These are phyloP conservation scores for Nicotiana knightiana DNA, from an alignment of 257 asterid species.

Conservation along the genomic window DNA sequence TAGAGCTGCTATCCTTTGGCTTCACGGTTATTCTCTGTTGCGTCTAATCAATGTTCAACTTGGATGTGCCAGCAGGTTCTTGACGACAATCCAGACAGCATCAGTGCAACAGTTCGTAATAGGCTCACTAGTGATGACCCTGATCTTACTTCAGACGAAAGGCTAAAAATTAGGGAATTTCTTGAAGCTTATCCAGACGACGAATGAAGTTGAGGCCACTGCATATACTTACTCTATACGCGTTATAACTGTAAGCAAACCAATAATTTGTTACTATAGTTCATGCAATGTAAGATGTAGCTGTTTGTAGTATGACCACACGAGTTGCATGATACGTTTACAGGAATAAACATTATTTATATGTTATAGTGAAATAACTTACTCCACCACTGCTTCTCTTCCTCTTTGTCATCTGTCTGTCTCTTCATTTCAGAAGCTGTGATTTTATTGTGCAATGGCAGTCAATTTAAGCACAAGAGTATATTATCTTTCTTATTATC, in stretches of 20 bases:
- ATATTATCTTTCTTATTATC: too few species aligned
- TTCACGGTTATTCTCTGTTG: background rate
- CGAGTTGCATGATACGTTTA: background rate
- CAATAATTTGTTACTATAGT: background rate
- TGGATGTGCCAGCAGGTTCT: constrained; percentile 39
- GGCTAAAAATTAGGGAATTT: constrained; percentile 46
- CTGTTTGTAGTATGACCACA: background rate
- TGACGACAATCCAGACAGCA: constrained; percentile 37
- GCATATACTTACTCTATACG: background rate
- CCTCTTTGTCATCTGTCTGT: background rate
- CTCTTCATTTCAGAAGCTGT: background rate
- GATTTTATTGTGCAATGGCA: background rate
- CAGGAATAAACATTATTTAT: background rate
- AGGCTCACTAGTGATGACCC: constrained; percentile 66
- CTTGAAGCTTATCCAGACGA: constrained; percentile 53
- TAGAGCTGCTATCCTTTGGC: background rate
- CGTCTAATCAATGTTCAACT: background rate
- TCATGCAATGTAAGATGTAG: background rate
- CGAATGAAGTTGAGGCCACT: constrained; percentile 21
- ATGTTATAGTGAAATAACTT: background rate
- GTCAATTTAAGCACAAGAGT: background rate
- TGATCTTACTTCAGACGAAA: constrained; percentile 50
- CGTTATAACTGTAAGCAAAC: background rate
- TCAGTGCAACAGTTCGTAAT: constrained; percentile 38
- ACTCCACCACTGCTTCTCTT: background rate